phyloP scores from a whole-genome alignment of 495 filamentous ascomycete genomes.

The Penicillium arizonense region DNA sequence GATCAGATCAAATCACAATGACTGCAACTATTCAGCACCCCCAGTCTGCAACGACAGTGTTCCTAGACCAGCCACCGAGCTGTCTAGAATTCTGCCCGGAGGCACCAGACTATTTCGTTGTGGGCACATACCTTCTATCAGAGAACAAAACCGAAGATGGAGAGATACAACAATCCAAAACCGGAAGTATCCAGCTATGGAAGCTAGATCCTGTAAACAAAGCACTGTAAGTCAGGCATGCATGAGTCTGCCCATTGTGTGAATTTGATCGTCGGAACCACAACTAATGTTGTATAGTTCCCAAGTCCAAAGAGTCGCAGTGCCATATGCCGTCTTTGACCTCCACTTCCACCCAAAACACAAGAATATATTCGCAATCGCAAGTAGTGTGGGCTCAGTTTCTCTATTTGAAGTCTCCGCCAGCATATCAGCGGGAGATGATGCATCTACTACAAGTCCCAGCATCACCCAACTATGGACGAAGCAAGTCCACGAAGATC shows the following conservation, averaged over 20 bases:
- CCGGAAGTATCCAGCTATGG: constrained; percentile 71
- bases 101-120: constrained; percentile 64
- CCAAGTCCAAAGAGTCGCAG: constrained; percentile 44
- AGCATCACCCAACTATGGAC: constrained; percentile 35
- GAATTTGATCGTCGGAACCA: neutral
- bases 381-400: constrained; percentile 69
- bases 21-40: constrained; percentile 21
- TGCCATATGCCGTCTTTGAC: constrained; percentile 76
- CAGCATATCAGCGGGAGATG: neutral
- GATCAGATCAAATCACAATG: constrained; percentile 6
- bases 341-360: constrained; percentile 70
- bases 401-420: constrained; percentile 54
- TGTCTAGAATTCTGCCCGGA: constrained; percentile 79
- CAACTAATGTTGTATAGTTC: constrained; percentile 22
- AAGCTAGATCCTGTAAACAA: constrained; percentile 41
- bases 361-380: constrained; percentile 60
- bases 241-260: neutral
- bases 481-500: constrained; percentile 41
- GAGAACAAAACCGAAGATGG: constrained; percentile 35
- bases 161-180: constrained; percentile 55
- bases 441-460: constrained; percentile 7
- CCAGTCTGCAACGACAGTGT: constrained; percentile 34
- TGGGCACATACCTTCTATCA: constrained; percentile 84
- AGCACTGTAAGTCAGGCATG: constrained; percentile 46
- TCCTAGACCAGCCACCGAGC: constrained; percentile 66